Evolutionary conservation across 1,139 yeast genomes (phyloP).

Genomic region (Suhomyces ambrosiae): DNA sequence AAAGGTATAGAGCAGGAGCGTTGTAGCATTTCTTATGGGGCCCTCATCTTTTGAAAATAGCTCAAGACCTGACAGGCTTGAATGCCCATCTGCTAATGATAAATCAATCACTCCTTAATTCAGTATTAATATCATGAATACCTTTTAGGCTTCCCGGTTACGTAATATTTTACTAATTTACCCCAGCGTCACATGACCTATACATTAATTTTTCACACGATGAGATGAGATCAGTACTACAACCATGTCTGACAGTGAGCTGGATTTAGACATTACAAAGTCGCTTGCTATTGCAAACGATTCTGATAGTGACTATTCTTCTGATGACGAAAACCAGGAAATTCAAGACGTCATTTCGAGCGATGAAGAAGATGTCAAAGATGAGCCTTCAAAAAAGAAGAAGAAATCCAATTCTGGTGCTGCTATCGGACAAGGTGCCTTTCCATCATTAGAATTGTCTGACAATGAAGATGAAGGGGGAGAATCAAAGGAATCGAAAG

Average conservation of each 20-base stretch:
- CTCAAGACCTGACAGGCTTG: too few species aligned
- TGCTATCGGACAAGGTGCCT: slow-evolving; percentile 24
- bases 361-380: slow-evolving; percentile 48
- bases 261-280: slow-evolving; percentile 68
- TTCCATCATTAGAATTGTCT: slow-evolving; percentile 70
- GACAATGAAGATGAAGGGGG: slow-evolving; percentile 55
- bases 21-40: too few species aligned
- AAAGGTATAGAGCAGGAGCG: too few species aligned
- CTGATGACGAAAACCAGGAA: slow-evolving; percentile 35
- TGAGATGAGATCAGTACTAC: slow-evolving; percentile 7
- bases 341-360: slow-evolving; percentile 62
- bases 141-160: too few species aligned
- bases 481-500: slow-evolving; percentile 15
- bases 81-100: too few species aligned
- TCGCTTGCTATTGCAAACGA: slow-evolving; percentile 56
- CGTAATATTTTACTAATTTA: too few species aligned
- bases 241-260: slow-evolving; percentile 47
- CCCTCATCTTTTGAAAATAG: too few species aligned
- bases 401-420: slow-evolving; percentile 20
- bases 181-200: not conserved
- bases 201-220: slow-evolving; percentile 7
- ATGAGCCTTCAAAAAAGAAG: slow-evolving; percentile 19
- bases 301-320: slow-evolving; percentile 40
- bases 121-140: too few species aligned
- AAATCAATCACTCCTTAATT: too few species aligned